Evolutionary conservation across 495 filamentous ascomycete species (phyloP).

Genomic region (Neurospora africana): DNA sequence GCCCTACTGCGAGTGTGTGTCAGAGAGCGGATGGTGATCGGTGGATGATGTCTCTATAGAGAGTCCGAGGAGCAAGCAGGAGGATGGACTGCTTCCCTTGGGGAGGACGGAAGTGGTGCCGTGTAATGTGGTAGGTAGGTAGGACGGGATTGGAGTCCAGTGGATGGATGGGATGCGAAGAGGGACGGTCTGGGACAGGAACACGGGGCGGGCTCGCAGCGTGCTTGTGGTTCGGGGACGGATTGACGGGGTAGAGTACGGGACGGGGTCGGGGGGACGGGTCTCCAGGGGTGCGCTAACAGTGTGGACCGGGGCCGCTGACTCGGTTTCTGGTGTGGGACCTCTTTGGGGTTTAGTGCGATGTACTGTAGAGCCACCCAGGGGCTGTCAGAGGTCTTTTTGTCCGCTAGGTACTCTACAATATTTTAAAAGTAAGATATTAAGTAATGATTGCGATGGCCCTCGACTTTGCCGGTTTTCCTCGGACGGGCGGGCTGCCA

Average conservation of each 20-base stretch:
- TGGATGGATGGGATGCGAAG: neutral
- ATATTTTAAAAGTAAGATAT: neutral
- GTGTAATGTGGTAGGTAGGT: neutral
- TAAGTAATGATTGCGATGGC: neutral
- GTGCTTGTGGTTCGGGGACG: neutral
- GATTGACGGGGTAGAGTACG: neutral
- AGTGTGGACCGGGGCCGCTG: neutral
- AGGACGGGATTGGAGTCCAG: neutral
- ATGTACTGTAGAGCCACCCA: neutral
- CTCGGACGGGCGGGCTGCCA: neutral
- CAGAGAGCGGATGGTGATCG: neutral
- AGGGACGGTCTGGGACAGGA: neutral
- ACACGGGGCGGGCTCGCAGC: neutral
- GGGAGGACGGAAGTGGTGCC: neutral
- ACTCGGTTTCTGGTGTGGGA: neutral
- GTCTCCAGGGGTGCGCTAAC: neutral
- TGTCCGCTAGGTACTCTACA: neutral
- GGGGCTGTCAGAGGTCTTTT: neutral
- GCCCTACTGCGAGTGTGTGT: neutral
- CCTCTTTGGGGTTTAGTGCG: neutral
- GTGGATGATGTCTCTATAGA: neutral
- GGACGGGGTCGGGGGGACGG: neutral
- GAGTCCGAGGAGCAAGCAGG: neutral
- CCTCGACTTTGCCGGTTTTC: neutral
- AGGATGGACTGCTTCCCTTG: neutral